Evolutionary conservation across 768 basidiomycete genomes (phyloP).

Genomic region (Amanita phalloides): DNA sequence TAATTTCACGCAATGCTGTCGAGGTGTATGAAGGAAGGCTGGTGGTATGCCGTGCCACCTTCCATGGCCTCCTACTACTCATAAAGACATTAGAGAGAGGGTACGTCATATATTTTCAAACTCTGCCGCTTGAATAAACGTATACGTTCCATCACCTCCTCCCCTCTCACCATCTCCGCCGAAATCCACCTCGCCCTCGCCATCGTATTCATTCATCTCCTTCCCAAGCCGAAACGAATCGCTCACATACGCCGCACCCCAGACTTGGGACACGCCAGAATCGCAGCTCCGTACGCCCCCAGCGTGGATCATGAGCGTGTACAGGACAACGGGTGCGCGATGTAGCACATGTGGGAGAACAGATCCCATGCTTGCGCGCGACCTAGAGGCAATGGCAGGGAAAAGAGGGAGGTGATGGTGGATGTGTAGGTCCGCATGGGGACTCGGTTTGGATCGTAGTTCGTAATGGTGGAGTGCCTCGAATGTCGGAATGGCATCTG

Average conservation of each 20-base stretch:
- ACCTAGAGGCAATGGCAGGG: constrained; percentile 34
- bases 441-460: constrained; percentile 41
- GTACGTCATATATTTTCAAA: too few species aligned
- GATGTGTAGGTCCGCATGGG: constrained; percentile 70
- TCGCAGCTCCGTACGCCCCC: constrained; percentile 71
- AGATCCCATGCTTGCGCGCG: constrained; percentile 88
- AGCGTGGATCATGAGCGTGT: constrained; percentile 81
- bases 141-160: too few species aligned
- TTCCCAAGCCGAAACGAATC: constrained; percentile 79
- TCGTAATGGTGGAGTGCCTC: constrained; percentile 66
- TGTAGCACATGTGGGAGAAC: constrained; percentile 93
- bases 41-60: too few species aligned
- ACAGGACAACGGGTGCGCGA: constrained; percentile 76
- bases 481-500: constrained; percentile 25
- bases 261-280: constrained; percentile 67
- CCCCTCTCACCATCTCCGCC: constrained; percentile 60
- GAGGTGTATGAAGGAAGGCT: too few species aligned
- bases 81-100: too few species aligned
- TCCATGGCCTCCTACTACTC: too few species aligned
- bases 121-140: too few species aligned
- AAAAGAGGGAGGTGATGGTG: constrained; percentile 49
- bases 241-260: constrained; percentile 55
- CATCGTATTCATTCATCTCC: constrained; percentile 37
- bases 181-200: constrained; percentile 81
- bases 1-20: too few species aligned